Conservation (phyloP, 176 grass and related monocot genomes). For the Typha latifolia region DNA sequence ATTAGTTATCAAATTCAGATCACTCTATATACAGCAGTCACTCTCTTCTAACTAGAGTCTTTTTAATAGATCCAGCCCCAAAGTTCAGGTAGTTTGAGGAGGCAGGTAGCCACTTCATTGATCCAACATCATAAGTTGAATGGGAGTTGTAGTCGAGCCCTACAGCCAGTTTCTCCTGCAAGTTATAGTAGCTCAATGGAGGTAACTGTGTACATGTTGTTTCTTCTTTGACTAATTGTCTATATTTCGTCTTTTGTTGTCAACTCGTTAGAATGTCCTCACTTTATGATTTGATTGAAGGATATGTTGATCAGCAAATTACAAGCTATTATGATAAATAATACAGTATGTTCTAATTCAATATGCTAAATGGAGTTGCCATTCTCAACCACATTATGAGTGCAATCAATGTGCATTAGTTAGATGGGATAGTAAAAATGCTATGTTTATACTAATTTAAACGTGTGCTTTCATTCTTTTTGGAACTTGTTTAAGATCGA, state of each 20-base stretch:
- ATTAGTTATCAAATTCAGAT: not conserved
- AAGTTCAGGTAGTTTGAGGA: slow-evolving; percentile 48
- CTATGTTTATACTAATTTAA: too few species aligned
- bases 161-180: slow-evolving; percentile 53
- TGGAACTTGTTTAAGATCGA: too few species aligned
- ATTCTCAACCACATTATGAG: too few species aligned
- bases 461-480: too few species aligned
- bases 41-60: not conserved
- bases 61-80: slow-evolving; percentile 31
- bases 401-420: too few species aligned
- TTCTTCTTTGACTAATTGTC: not conserved
- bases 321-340: too few species aligned
- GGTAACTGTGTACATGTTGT: slow-evolving; percentile 32
- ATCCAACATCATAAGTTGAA: slow-evolving; percentile 51
- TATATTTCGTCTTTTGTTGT: not conserved
- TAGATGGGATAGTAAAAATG: too few species aligned
- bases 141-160: slow-evolving; percentile 26
- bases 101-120: slow-evolving; percentile 37
- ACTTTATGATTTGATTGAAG: too few species aligned
- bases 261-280: too few species aligned
- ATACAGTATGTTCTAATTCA: too few species aligned
- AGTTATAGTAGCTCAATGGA: slow-evolving; percentile 75
- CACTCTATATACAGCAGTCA: not conserved
- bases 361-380: too few species aligned
- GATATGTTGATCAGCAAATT: too few species aligned